Percentiles rank a stretch among this genome's conserved stretches.
Evolutionary conservation across 2,329 filamentous ascomycete species (phyloP).

Genomic region (Talaromyces sp.): DNA sequence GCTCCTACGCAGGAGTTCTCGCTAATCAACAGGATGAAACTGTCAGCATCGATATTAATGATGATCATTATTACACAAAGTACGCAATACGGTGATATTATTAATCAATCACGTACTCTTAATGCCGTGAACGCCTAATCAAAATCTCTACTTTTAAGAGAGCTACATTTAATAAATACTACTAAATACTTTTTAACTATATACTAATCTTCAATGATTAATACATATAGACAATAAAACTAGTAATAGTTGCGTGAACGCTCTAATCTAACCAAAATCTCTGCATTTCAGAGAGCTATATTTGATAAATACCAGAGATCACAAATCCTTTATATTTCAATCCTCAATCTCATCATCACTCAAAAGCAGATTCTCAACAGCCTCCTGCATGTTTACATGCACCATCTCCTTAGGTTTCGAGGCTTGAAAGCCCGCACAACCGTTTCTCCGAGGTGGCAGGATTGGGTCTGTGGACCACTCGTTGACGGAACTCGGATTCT

Average conservation of each 20-base stretch:
- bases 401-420: conserved; percentile 1
- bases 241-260: too few species aligned
- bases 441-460: not conserved
- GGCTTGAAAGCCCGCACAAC: not conserved
- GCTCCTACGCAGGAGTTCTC: not conserved
- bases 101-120: too few species aligned
- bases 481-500: conserved; percentile 10
- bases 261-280: not conserved
- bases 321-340: not conserved
- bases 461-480: conserved; percentile 14
- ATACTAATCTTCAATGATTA: too few species aligned
- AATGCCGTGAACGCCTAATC: not conserved
- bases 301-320: not conserved
- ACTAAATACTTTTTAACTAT: too few species aligned
- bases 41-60: too few species aligned
- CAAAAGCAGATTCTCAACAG: conserved; percentile 63
- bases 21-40: too few species aligned
- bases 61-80: not conserved
- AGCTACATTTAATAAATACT: not conserved
- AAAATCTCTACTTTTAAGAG: not conserved
- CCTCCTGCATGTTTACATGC: conserved; percentile 36
- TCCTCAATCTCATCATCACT: conserved; percentile 86
- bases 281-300: not conserved
- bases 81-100: too few species aligned
- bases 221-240: not conserved